Evolutionary conservation across 805 yeast species (phyloP).

Genomic region (Pichia nanzhaoensis): DNA sequence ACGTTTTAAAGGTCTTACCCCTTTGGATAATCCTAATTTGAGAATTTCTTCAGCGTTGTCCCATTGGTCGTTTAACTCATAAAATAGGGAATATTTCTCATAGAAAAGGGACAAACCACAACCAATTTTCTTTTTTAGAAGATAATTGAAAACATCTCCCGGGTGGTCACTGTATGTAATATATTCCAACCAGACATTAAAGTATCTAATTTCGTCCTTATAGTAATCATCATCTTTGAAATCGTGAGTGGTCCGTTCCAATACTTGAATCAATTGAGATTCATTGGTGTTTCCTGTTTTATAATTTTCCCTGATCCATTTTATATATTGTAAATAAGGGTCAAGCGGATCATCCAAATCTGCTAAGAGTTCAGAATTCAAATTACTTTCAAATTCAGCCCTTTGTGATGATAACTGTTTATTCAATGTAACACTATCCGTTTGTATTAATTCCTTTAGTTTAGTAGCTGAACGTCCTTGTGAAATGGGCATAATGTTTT

Average conservation of each 20-base stretch:
- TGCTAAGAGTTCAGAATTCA: conserved; percentile 37
- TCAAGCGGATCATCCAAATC: conserved; percentile 82
- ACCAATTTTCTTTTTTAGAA: conserved; percentile 71
- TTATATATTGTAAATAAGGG: conserved; percentile 62
- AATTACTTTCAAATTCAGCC: conserved; percentile 40
- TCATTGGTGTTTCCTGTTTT: conserved; percentile 57
- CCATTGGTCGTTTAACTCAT: conserved; percentile 44
- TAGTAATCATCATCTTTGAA: conserved; percentile 62
- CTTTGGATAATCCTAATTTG: conserved; percentile 46
- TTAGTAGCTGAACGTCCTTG: conserved; percentile 65
- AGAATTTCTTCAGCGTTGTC: conserved; percentile 56
- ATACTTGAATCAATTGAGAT: conserved; percentile 55
- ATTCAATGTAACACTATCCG: conserved; percentile 17
- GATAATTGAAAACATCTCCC: conserved; percentile 59
- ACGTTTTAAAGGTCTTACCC: conserved; percentile 61
- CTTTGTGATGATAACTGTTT: conserved; percentile 29
- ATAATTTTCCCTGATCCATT: conserved; percentile 60
- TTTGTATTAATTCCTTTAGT: conserved; percentile 39
- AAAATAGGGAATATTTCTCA: conserved; percentile 65
- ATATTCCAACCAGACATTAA: conserved; percentile 77
- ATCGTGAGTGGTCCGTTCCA: conserved; percentile 66
- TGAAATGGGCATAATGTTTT: conserved; percentile 59
- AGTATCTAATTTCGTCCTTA: conserved; percentile 75
- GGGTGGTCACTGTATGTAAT: conserved; percentile 64
- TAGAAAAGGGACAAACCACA: conserved; percentile 58